phyloP scores from a whole-genome alignment of 73 alveolate genomes.

The Paramecium primaurelia region DNA sequence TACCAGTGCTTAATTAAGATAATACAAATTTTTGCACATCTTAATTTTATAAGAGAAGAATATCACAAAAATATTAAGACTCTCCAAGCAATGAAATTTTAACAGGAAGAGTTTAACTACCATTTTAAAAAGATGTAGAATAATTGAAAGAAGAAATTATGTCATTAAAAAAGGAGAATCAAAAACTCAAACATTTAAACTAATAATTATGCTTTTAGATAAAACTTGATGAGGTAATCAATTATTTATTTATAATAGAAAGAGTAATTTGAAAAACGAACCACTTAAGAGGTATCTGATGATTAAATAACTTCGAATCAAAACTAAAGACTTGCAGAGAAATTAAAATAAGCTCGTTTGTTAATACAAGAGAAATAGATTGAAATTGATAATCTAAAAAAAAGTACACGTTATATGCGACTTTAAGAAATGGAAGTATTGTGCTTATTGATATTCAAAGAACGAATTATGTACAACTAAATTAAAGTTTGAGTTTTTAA shows the following conservation, averaged over 20 bases:
- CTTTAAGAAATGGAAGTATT: constrained; percentile 8
- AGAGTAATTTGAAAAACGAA: background rate
- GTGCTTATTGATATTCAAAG: background rate
- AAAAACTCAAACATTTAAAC: background rate
- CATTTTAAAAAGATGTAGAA: background rate
- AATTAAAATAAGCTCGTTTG: background rate
- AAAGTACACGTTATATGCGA: background rate
- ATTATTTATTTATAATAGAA: background rate
- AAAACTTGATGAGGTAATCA: background rate
- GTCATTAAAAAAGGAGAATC: background rate
- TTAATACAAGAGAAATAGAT: background rate
- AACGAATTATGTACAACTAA: background rate
- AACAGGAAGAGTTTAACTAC: background rate
- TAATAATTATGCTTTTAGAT: background rate
- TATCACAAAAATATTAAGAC: background rate
- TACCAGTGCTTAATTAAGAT: background rate
- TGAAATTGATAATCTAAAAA: background rate
- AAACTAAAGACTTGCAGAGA: background rate
- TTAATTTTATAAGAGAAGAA: background rate
- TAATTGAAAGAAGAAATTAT: background rate
- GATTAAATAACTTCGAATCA: background rate
- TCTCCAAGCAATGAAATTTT: background rate
- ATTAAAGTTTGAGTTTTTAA: background rate
- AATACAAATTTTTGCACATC: background rate
- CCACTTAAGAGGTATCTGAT: background rate